Percentiles rank a stretch among this genome's conserved stretches.
These are phyloP conservation scores for Aspergillus asperescens DNA, from an alignment of 495 filamentous ascomycete genomes.

Conservation along the genomic window DNA sequence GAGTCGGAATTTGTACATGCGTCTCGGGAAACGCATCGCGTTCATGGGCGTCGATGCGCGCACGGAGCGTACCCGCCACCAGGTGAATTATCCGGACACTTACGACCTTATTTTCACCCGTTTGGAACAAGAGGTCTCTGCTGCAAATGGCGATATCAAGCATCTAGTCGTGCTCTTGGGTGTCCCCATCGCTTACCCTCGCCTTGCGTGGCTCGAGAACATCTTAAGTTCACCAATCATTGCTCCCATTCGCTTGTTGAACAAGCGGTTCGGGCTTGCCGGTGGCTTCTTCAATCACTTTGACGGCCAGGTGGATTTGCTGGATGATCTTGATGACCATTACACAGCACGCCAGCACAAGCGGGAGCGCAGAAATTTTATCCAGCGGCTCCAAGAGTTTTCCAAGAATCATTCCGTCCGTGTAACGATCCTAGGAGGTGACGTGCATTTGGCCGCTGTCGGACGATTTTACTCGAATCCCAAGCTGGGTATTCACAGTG, in stretches of 20 bases:
- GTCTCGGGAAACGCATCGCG: conserved; percentile 76
- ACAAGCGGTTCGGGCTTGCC: conserved; percentile 83
- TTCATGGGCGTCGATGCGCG: conserved; percentile 88
- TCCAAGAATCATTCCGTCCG: conserved; percentile 67
- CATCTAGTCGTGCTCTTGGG: conserved; percentile 84
- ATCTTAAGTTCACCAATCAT: conserved; percentile 79
- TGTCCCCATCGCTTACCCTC: conserved; percentile 91
- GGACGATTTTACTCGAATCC: conserved; percentile 71
- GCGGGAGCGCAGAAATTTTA: conserved; percentile 68
- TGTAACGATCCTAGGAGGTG: conserved; percentile 77
- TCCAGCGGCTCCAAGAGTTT: conserved; percentile 69
- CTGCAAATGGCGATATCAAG: conserved; percentile 58
- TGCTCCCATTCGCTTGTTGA: conserved; percentile 78
- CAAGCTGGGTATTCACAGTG: conserved; percentile 53
- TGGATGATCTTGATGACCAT: conserved; percentile 93
- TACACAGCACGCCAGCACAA: conserved; percentile 93
- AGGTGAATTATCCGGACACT: conserved; percentile 86
- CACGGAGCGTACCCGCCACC: conserved; percentile 84
- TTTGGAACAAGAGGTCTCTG: conserved; percentile 57
- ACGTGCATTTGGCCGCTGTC: conserved; percentile 70
- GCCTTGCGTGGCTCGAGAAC: conserved; percentile 89
- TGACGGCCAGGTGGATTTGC: conserved; percentile 81
- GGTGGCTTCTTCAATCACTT: conserved; percentile 88
- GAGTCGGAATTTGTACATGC: conserved; percentile 74
- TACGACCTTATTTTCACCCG: conserved; percentile 78